A percentile compares a stretch with the other conserved stretches of the same genome.
Evolutionary conservation across 371 early-diverging fungal genomes (phyloP).

Genomic region (Syncephalastrum contaminatum): DNA sequence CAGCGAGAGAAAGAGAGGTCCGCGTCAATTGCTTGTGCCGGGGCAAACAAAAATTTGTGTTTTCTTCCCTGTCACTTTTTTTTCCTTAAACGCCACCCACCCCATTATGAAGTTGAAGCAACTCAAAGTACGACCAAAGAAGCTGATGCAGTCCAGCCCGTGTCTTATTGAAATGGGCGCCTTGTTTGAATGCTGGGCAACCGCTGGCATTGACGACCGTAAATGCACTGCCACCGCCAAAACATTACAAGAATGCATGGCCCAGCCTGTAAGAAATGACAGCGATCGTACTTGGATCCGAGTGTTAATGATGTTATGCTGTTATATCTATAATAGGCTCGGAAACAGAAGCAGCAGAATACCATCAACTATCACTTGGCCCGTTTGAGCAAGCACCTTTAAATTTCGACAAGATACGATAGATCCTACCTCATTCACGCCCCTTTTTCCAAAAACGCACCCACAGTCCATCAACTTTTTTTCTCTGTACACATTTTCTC

Average conservation of each 20-base stretch:
- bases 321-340: slow-evolving; percentile 30
- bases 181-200: slow-evolving; percentile 68
- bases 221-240: slow-evolving; percentile 56
- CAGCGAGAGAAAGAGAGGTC: too few species aligned
- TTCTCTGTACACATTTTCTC: too few species aligned
- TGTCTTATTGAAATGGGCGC: slow-evolving; percentile 68
- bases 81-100: too few species aligned
- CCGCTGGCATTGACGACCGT: slow-evolving; percentile 58
- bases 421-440: too few species aligned
- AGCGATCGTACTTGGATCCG: neutral
- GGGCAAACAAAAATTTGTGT: too few species aligned
- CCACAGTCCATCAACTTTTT: too few species aligned
- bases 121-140: slow-evolving; percentile 65
- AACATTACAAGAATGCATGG: slow-evolving; percentile 62
- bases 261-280: slow-evolving; percentile 53
- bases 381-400: slow-evolving; percentile 65
- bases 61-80: too few species aligned
- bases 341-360: slow-evolving; percentile 51
- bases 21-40: too few species aligned
- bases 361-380: slow-evolving; percentile 70
- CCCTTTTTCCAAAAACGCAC: too few species aligned
- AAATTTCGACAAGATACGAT: slow-evolving; percentile 13
- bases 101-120: slow-evolving; percentile 62
- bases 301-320: neutral
- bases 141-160: slow-evolving; percentile 61